phyloP scores from a whole-genome alignment of 73 alveolate species.

The Blepharisma stoltei region DNA sequence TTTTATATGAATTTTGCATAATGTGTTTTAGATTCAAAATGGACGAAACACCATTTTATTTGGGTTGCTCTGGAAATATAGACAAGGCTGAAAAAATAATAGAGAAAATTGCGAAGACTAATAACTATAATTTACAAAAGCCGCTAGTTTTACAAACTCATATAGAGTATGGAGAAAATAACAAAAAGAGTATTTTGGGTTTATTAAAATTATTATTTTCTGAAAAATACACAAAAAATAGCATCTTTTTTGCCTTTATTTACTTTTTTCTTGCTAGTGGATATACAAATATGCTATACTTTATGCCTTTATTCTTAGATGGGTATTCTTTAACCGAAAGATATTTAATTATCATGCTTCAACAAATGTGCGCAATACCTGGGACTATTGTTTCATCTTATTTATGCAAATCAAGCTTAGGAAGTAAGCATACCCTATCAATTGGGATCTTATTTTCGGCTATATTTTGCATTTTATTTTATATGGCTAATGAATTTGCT shows the following conservation, averaged over 20 bases:
- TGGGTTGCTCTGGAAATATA: neutral
- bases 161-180: neutral
- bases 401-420: neutral
- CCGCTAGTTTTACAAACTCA: neutral
- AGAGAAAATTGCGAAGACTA: neutral
- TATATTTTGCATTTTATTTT: neutral
- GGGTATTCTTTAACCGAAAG: neutral
- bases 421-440: neutral
- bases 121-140: neutral
- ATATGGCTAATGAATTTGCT: neutral
- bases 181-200: neutral
- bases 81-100: neutral
- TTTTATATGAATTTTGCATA: neutral
- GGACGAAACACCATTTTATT: neutral
- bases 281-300: neutral
- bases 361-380: neutral
- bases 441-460: neutral
- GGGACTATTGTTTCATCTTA: conserved; percentile 17
- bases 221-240: neutral
- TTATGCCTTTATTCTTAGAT: neutral
- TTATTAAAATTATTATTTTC: neutral
- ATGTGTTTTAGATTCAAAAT: neutral
- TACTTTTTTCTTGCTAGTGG: neutral
- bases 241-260: neutral
- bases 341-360: neutral